Conservation (phyloP, 352 stramenopile genomes). For the Nothophytophthora sp. region DNA sequence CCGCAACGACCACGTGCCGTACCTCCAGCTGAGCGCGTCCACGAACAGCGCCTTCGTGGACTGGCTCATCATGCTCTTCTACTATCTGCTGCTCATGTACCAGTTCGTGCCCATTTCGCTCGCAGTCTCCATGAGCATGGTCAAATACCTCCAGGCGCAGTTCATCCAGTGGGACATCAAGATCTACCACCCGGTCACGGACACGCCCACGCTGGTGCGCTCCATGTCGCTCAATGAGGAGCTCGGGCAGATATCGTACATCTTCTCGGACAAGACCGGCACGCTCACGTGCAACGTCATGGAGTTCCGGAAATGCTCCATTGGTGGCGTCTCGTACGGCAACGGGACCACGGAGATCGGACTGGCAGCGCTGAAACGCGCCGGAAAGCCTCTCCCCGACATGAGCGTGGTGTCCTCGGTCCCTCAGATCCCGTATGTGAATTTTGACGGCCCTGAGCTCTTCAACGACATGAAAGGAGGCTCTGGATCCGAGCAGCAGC, state of each 20-base stretch:
- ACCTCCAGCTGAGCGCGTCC: constrained; percentile 43
- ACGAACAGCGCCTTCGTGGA: constrained; percentile 36
- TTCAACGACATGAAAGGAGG: constrained; percentile 66
- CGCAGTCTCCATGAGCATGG: constrained; percentile 97
- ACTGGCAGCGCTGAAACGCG: constrained; percentile 57
- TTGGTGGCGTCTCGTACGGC: constrained; percentile 90
- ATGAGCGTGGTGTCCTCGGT: constrained; percentile 14
- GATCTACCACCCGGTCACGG: constrained; percentile 92
- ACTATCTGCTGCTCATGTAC: constrained; percentile 96
- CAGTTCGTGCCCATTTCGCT: constrained; percentile 98
- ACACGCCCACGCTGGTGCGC: constrained; percentile 91
- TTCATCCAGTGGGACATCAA: constrained; percentile 94
- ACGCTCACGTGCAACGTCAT: constrained; percentile 99
- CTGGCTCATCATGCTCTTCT: constrained; percentile 89
- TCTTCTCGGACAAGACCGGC: constrained; percentile 99
- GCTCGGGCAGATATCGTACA: constrained; percentile 97
- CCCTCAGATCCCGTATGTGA: constrained; percentile 60
- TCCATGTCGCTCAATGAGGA: constrained; percentile 95
- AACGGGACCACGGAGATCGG: constrained; percentile 85
- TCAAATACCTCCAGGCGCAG: constrained; percentile 94
- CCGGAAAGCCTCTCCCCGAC: constrained; percentile 57
- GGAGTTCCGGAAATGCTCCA: constrained; percentile 95
- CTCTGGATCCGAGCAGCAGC: constrained; percentile 46
- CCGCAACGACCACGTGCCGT: constrained; percentile 51
- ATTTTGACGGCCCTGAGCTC: constrained; percentile 74